Conservation (phyloP, 805 yeast species). For the Wickerhamomyces alni region DNA sequence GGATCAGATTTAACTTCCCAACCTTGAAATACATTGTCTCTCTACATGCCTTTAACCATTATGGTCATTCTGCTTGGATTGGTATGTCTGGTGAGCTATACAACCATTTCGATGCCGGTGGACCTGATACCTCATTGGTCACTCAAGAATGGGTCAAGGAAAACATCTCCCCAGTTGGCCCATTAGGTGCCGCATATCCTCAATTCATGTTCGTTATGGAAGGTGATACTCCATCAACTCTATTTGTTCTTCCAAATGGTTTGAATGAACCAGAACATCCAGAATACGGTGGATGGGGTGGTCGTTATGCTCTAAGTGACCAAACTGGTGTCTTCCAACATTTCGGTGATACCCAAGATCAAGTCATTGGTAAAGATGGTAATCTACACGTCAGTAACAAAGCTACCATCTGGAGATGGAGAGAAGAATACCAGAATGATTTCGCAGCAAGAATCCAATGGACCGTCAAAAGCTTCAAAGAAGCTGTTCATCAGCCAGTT, state of each 20-base stretch:
- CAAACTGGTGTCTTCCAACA: constrained; percentile 15
- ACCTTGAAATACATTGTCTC: constrained; percentile 22
- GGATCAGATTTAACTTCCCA: constrained; percentile 26
- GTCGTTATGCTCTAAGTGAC: constrained; percentile 23
- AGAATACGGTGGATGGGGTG: constrained; percentile 31
- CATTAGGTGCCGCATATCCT: constrained; percentile 24
- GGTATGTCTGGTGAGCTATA: constrained; percentile 26
- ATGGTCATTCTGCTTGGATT: constrained; percentile 25
- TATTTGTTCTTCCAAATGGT: constrained; percentile 26
- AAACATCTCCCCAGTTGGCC: constrained; percentile 21
- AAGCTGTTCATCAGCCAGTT: constrained; percentile 22
- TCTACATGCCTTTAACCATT: constrained; percentile 24
- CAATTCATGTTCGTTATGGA: constrained; percentile 23
- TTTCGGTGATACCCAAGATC: constrained; percentile 23
- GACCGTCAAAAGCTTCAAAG: constrained; percentile 24
- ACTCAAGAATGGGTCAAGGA: constrained; percentile 21
- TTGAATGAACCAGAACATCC: constrained; percentile 25
- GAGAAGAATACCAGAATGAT: constrained; percentile 25
- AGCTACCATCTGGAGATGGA: constrained; percentile 31
- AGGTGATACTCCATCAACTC: constrained; percentile 27
- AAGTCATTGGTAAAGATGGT: constrained; percentile 18
- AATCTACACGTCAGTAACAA: constrained; percentile 16
- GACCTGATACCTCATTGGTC: constrained; percentile 22
- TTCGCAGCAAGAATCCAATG: constrained; percentile 29
- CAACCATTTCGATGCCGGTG: constrained; percentile 21